Evolutionary conservation across 495 filamentous ascomycete species (phyloP).

Genomic region (Xylaria scruposa): DNA sequence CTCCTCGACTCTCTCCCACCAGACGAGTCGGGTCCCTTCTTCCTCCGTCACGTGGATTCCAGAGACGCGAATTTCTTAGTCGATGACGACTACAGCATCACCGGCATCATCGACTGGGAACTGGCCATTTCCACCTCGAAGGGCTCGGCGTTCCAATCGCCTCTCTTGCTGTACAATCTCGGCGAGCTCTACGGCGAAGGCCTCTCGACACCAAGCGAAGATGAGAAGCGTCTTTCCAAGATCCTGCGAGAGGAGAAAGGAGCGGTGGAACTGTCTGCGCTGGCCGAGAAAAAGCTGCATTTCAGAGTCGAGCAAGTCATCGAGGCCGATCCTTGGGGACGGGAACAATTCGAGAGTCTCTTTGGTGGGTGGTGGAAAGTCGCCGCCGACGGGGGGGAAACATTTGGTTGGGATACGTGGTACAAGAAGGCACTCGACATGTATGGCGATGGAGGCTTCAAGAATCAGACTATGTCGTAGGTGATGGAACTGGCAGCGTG

Average conservation of each 20-base stretch:
- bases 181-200: conserved; percentile 29
- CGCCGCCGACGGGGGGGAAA: conserved; percentile 22
- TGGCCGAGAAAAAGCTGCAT: conserved; percentile 31
- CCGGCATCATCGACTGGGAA: conserved; percentile 49
- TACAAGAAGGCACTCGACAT: conserved; percentile 28
- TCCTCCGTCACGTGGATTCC: conserved; percentile 45
- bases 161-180: conserved; percentile 30
- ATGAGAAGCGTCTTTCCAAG: conserved; percentile 32
- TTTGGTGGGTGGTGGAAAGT: conserved; percentile 33
- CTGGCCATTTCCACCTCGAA: conserved; percentile 36
- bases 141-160: conserved; percentile 31
- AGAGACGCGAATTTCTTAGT: conserved; percentile 50
- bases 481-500: no score
- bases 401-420: conserved; percentile 31
- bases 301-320: conserved; percentile 32
- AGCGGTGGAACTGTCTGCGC: conserved; percentile 23
- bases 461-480: conserved; percentile 2
- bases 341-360: conserved; percentile 25
- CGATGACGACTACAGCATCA: conserved; percentile 46
- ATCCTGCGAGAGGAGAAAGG: conserved; percentile 28
- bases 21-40: conserved; percentile 39
- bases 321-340: conserved; percentile 28
- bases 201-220: conserved; percentile 31
- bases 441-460: conserved; percentile 32
- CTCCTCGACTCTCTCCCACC: conserved; percentile 39